Base-by-base conservation (phyloP, 371 early-diverging fungal species). In the Saksenaea oblongispora region DNA sequence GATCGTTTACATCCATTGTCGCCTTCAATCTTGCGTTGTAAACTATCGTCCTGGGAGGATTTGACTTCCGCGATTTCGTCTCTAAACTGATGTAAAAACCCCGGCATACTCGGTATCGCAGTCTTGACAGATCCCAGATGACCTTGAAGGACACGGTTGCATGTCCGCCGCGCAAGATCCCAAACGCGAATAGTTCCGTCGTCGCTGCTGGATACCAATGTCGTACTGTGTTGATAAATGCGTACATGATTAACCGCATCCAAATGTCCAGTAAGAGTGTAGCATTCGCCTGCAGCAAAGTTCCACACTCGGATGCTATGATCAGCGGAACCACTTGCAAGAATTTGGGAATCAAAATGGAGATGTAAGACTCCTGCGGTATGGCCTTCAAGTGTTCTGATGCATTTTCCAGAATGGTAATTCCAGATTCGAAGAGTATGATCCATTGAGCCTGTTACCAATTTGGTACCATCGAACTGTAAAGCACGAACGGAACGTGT, bases 171-270 rank as follows among this genome's bases (percentile, higher is more conserved):
- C 4, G 80, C 73, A 42, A 92, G 79, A 69, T 95, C 91, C 98
- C 98, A 99, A 54, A 96, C 78, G 59, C 90, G 91, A 24, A 98
- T 84, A 8, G 85, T 84, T n/a, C 87, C 82, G 65, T 97, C 98
- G 60, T 89, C 84, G 14, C 91, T 88, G 9, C 94, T 96, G 39
- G 92, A 90, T 3, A 94, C 89, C 9, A 96, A 42, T 89, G 89
- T 53, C 84, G 78, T 27, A 91, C 91, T 9, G 87, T 87, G 51
- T 77, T 79, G 18, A 87, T 75, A 71, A 88, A 90, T 89, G 90
- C 89, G 53, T 90, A 82, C 55, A 86, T 86, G 66, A 93, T 58
- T 72, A 36, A 63, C 73, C 11, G 60, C 54, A 47, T 61, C 63
- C 13, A 62, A 56, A 53, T 96, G 95, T 1, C 93, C 95, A 28